These are phyloP conservation scores for Aspergillus bertholletiae DNA, from an alignment of 495 filamentous ascomycete species.

Conservation along the genomic window DNA sequence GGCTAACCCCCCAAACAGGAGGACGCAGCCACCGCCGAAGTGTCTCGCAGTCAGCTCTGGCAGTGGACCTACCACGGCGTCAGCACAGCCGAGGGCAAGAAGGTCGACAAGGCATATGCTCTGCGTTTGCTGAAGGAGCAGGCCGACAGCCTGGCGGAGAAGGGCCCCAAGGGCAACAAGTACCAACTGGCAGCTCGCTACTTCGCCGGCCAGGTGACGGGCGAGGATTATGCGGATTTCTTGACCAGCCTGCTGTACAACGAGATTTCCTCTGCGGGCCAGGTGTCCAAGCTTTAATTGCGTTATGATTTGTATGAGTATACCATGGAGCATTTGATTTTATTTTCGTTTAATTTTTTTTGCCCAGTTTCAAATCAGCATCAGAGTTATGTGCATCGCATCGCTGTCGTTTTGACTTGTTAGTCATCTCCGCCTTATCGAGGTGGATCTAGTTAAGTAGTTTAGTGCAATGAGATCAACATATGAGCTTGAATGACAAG, in stretches of 20 bases:
- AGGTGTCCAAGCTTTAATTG: conserved; percentile 75
- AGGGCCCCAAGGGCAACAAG: conserved; percentile 87
- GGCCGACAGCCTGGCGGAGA: conserved; percentile 67
- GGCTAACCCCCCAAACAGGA: conserved; percentile 51
- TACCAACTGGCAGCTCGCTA: conserved; percentile 87
- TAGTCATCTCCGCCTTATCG: neutral
- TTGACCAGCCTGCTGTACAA: conserved; percentile 92
- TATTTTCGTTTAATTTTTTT: neutral
- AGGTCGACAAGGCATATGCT: conserved; percentile 86
- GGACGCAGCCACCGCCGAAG: conserved; percentile 96
- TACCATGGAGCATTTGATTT: neutral
- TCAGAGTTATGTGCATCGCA: neutral
- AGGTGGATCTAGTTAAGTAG: too few relatives aligned
- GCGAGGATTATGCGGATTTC: conserved; percentile 97
- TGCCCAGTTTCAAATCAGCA: neutral
- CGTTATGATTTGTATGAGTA: neutral
- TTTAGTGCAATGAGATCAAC: too few relatives aligned
- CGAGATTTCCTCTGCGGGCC: conserved; percentile 85
- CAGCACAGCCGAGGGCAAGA: conserved; percentile 83
- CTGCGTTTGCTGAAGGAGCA: conserved; percentile 85
- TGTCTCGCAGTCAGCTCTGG: conserved; percentile 89
- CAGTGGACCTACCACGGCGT: conserved; percentile 91
- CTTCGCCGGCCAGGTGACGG: conserved; percentile 88
- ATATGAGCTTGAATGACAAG: too few relatives aligned
- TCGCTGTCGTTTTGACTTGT: too few relatives aligned